These are phyloP conservation scores for Ampelomyces quisqualis DNA, from an alignment of 2,329 filamentous ascomycete species.

Conservation along the genomic window DNA sequence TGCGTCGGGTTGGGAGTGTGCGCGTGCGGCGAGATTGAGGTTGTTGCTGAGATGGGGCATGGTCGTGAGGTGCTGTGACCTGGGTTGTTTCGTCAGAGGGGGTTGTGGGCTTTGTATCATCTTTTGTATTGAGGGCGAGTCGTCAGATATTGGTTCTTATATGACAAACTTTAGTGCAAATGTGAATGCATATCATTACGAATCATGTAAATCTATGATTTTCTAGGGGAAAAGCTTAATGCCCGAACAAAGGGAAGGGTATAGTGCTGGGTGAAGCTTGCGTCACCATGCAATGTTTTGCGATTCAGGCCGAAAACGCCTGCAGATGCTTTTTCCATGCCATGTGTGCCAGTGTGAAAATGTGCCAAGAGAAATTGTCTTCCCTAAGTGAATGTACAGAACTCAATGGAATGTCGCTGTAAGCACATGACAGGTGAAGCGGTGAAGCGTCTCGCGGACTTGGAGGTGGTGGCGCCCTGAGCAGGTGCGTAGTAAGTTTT, in stretches of 20 bases:
- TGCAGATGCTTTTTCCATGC: constrained; percentile 7
- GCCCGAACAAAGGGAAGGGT: constrained; percentile 5
- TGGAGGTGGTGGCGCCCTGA: constrained; percentile 3
- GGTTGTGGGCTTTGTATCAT: too few relatives aligned
- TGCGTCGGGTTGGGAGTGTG: too few relatives aligned
- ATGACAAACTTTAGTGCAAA: too few relatives aligned
- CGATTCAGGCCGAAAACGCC: constrained; percentile 7
- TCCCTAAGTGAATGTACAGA: constrained; percentile 9
- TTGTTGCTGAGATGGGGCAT: too few relatives aligned
- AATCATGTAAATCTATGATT: too few relatives aligned
- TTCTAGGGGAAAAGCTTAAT: too few relatives aligned
- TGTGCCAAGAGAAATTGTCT: constrained; percentile 2
- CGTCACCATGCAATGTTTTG: constrained; percentile 5
- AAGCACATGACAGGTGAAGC: constrained; percentile 6
- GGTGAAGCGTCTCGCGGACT: neutral
- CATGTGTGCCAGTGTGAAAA: constrained; percentile 4
- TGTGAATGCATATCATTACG: neutral
- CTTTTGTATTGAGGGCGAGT: too few relatives aligned
- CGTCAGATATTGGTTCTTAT: too few relatives aligned
- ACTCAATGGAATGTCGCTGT: constrained; percentile 6
- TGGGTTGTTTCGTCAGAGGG: too few relatives aligned
- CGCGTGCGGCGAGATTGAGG: too few relatives aligned
- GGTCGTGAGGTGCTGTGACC: too few relatives aligned
- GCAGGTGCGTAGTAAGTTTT: constrained; percentile 2
- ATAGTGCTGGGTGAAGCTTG: constrained; percentile 3